A percentile compares a stretch with the other conserved stretches of the same genome.
Conservation (phyloP, 2,329 filamentous ascomycete species). For the Xylaria sp. region DNA sequence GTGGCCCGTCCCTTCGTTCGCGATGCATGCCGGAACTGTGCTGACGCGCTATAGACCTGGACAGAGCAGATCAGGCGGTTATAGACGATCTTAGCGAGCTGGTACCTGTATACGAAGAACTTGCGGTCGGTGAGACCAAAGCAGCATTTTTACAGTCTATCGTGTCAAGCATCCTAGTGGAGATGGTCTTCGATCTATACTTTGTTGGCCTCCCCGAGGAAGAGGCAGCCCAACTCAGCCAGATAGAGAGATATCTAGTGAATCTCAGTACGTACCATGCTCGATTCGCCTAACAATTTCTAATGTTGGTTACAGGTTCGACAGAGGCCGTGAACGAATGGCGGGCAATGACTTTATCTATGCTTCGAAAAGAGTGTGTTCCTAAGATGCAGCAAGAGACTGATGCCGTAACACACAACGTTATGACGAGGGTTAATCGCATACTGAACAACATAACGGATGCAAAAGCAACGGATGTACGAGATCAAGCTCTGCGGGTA, state of each 20-base stretch:
- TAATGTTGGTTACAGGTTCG: slow-evolving; percentile 52
- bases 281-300: slow-evolving; percentile 28
- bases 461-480: slow-evolving; percentile 53
- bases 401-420: slow-evolving; percentile 52
- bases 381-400: slow-evolving; percentile 60
- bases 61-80: slow-evolving; percentile 54
- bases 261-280: slow-evolving; percentile 51
- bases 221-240: slow-evolving; percentile 61
- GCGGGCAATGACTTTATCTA: slow-evolving; percentile 71
- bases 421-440: slow-evolving; percentile 59
- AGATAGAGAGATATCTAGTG: slow-evolving; percentile 59
- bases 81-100: slow-evolving; percentile 52
- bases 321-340: slow-evolving; percentile 70
- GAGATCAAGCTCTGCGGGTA: slow-evolving; percentile 64
- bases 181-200: slow-evolving; percentile 69
- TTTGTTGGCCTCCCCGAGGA: slow-evolving; percentile 70
- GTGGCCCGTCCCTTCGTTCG: slow-evolving; percentile 37
- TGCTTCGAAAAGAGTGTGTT: slow-evolving; percentile 64
- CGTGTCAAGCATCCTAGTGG: slow-evolving; percentile 68
- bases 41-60: slow-evolving; percentile 53
- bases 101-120: slow-evolving; percentile 68
- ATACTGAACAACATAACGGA: slow-evolving; percentile 63
- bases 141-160: slow-evolving; percentile 71
- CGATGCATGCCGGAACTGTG: not conserved
- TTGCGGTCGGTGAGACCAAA: slow-evolving; percentile 63